Evolutionary conservation across 192 early-diverging fungal genomes (phyloP), one percentile per base, ranked within the genome.

Genomic region (Geranomyces michiganensis): DNA sequence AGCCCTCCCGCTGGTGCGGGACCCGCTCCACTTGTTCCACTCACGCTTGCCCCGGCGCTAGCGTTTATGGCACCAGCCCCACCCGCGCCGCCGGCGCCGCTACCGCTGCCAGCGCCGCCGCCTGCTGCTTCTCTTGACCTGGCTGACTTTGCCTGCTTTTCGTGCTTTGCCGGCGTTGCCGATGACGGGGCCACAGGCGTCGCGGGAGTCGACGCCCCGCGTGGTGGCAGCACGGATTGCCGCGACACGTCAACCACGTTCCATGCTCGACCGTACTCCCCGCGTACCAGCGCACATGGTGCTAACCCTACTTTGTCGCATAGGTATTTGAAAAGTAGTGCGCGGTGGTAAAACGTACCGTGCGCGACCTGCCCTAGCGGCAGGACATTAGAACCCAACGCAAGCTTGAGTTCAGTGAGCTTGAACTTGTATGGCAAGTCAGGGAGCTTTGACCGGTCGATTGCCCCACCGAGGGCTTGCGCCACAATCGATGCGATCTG

Each of bases 341-440:
- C 85, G 31, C 85, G 48, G 59, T 87, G 85, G 62, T 87, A 87
- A 48, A 87, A 87, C 1, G 82, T 87, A 10, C 85, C 85, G 19
- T 69, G 68, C 4, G 36, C 58, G 14, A 87, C 64, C 21, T 56
- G 21, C 1, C 85, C 85, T 15, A 87, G 53, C n/a, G 71, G 79
- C 21, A 87, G 43, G 19, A 86, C 80, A 64, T 87, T 87, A 12
- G 73, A 62, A 22, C 55, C 72, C 3, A 44, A 27, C 51, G 77
- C 71, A 24, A 87, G 47, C 53, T 87, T 87, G 12, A 82, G 67
- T 63, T 87, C 84, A 6, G 84, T 78, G 27, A 86, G 81, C 41
- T 76, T 75, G 65, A 87, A 86, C 76, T 86, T 86, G 77, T 78
- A 80, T 9, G 46, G 24, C 21, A 65, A 19, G 24, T 61, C 68